Evolutionary conservation across 371 early-diverging fungal genomes (phyloP).

Genomic region (Mucor mucedo): DNA sequence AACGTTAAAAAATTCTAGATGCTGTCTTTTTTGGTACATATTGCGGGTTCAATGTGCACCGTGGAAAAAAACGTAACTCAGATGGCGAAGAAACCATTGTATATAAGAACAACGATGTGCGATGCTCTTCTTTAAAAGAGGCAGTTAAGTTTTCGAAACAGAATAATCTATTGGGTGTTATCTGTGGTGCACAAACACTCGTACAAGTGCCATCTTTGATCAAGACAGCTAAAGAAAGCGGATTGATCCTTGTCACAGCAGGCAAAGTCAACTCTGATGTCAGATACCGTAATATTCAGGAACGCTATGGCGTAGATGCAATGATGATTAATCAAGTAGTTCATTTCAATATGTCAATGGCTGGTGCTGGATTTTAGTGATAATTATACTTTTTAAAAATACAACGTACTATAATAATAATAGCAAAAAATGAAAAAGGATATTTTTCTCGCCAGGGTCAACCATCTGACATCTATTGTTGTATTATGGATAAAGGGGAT

Average conservation of each 20-base stretch:
- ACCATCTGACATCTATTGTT: too few relatives aligned
- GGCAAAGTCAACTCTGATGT: conserved; percentile 75
- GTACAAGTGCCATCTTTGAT: conserved; percentile 87
- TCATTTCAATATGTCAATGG: conserved; percentile 55
- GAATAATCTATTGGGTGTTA: conserved; percentile 84
- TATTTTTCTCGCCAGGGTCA: too few relatives aligned
- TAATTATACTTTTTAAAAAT: not conserved
- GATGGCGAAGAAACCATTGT: conserved; percentile 26
- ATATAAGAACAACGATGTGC: conserved; percentile 36
- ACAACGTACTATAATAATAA: too few relatives aligned
- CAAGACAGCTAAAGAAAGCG: conserved; percentile 87
- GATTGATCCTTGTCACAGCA: conserved; percentile 86
- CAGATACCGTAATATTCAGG: conserved; percentile 71
- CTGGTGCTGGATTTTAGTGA: conserved; percentile 49
- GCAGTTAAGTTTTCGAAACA: conserved; percentile 75
- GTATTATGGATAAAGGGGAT: too few relatives aligned
- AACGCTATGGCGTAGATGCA: conserved; percentile 86
- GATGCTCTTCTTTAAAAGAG: conserved; percentile 69
- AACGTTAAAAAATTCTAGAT: conserved; percentile 44
- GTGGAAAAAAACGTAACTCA: conserved; percentile 48
- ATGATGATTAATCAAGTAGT: conserved; percentile 64
- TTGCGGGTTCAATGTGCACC: conserved; percentile 71
- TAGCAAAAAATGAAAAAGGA: too few relatives aligned
- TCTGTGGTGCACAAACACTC: conserved; percentile 87
- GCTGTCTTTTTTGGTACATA: conserved; percentile 87